Percentiles rank a stretch among this genome's conserved stretches.
These are phyloP conservation scores for Solanum lycopersicoides DNA, from an alignment of 257 asterid species.

Conservation along the genomic window DNA sequence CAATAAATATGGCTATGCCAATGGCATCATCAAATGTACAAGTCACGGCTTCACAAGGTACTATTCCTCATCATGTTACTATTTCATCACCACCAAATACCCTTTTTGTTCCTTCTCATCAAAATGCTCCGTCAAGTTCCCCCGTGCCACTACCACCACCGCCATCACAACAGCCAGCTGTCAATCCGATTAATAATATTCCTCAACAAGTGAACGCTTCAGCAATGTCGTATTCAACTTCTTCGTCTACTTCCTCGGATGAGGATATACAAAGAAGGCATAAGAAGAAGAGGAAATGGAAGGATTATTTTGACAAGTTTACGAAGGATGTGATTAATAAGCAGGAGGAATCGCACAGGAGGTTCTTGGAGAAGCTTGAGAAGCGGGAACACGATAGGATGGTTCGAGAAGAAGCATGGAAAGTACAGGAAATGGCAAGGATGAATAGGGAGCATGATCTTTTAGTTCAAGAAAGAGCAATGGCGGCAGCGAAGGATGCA, in stretches of 20 bases:
- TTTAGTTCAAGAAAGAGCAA: conserved; percentile 66
- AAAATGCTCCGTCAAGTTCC: neutral
- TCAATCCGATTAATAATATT: neutral
- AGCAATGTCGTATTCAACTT: conserved; percentile 39
- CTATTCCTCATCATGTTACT: conserved; percentile 18
- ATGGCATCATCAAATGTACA: conserved; percentile 1
- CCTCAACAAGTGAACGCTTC: conserved; percentile 5
- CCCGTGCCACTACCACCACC: neutral
- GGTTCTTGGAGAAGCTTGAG: conserved; percentile 63
- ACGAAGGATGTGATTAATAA: conserved; percentile 56
- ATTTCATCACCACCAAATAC: conserved; percentile 50
- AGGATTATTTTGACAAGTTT: conserved; percentile 55
- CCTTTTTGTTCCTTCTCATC: neutral
- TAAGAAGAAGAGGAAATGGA: conserved; percentile 74
- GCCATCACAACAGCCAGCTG: conserved; percentile 1
- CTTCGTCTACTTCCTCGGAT: conserved; percentile 79
- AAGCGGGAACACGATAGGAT: conserved; percentile 67
- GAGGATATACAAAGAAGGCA: conserved; percentile 57
- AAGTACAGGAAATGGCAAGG: conserved; percentile 63
- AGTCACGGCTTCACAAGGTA: conserved; percentile 6
- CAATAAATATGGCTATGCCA: conserved; percentile 3
- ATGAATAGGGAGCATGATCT: conserved; percentile 72
- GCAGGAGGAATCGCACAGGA: conserved; percentile 79
- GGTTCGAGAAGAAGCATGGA: conserved; percentile 81
- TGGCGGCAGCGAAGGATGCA: conserved; percentile 66